These are phyloP conservation scores for Aaosphaeria arxii DNA, from an alignment of 2,329 filamentous ascomycete genomes.

Conservation along the genomic window DNA sequence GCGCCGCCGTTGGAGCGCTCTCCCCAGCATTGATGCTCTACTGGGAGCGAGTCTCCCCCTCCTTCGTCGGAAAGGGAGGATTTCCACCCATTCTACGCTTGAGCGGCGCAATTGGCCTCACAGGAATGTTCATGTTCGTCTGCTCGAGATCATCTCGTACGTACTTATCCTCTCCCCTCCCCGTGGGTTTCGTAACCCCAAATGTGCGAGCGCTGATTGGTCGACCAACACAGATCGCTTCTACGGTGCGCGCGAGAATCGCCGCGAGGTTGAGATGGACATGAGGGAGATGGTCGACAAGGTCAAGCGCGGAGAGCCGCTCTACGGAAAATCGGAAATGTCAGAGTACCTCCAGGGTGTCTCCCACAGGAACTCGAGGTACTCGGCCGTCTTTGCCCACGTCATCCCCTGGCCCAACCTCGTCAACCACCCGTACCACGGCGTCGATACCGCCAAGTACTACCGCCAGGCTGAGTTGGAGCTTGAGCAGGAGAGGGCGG, in stretches of 20 bases:
- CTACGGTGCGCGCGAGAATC: conserved; percentile 92
- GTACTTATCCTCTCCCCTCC: conserved; percentile 34
- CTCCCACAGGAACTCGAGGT: conserved; percentile 87
- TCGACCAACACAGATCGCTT: conserved; percentile 68
- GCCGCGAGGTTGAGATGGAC: conserved; percentile 88
- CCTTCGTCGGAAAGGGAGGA: conserved; percentile 76
- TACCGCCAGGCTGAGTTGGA: conserved; percentile 94
- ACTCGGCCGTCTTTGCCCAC: conserved; percentile 78
- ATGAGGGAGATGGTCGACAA: conserved; percentile 98
- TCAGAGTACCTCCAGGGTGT: conserved; percentile 92
- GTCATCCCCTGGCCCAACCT: conserved; percentile 97
- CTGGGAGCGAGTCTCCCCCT: conserved; percentile 83
- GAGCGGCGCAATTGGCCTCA: conserved; percentile 66
- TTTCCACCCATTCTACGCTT: conserved; percentile 83
- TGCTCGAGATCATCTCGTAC: conserved; percentile 82
- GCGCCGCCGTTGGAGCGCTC: conserved; percentile 64
- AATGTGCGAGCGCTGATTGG: neutral
- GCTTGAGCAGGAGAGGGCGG: conserved; percentile 68
- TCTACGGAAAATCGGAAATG: conserved; percentile 79
- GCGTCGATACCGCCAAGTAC: conserved; percentile 97
- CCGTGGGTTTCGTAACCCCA: neutral
- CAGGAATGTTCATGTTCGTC: conserved; percentile 78
- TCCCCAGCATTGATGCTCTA: conserved; percentile 71
- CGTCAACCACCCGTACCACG: conserved; percentile 85
- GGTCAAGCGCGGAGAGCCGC: conserved; percentile 85